phyloP scores from a whole-genome alignment of 2,329 filamentous ascomycete genomes.

The Fusarium mangiferae region DNA sequence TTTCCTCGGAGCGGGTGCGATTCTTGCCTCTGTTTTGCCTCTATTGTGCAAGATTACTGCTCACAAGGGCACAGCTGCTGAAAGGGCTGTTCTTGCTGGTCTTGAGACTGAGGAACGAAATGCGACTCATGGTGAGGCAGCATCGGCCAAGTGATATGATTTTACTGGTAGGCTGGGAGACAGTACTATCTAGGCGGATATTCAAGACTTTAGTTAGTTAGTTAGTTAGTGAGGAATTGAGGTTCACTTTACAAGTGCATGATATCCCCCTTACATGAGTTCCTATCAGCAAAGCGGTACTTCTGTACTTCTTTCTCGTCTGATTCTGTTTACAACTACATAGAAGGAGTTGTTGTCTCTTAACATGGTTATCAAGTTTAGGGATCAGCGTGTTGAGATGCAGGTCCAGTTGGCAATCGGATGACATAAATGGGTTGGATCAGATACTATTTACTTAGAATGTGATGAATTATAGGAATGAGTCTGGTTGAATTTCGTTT shows the following conservation, averaged over 20 bases:
- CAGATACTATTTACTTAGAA: not conserved
- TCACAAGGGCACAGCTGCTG: not conserved
- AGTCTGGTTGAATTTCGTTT: rapidly evolving
- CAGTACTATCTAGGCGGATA: not conserved
- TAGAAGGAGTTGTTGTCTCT: slow-evolving; percentile 54
- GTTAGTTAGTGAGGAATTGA: not conserved
- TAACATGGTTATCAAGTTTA: slow-evolving; percentile 57
- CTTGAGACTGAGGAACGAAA: not conserved
- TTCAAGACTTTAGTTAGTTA: not conserved
- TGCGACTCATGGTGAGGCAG: not conserved
- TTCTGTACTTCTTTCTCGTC: not conserved
- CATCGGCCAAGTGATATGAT: not conserved
- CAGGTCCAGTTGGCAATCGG: slow-evolving; percentile 24
- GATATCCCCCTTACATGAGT: rapidly evolving
- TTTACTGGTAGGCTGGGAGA: not conserved
- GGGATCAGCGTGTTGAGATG: slow-evolving; percentile 56
- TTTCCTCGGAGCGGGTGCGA: not conserved
- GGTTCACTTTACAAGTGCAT: rapidly evolving
- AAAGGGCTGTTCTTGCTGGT: not conserved
- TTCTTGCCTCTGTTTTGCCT: not conserved
- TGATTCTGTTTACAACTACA: not conserved
- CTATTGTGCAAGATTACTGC: not conserved
- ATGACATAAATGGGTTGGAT: not conserved
- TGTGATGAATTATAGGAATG: rapidly evolving
- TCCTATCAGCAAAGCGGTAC: rapidly evolving